Evolutionary conservation across 352 stramenopile genomes (phyloP).

Genomic region (Phytophthora pseudosyringae): DNA sequence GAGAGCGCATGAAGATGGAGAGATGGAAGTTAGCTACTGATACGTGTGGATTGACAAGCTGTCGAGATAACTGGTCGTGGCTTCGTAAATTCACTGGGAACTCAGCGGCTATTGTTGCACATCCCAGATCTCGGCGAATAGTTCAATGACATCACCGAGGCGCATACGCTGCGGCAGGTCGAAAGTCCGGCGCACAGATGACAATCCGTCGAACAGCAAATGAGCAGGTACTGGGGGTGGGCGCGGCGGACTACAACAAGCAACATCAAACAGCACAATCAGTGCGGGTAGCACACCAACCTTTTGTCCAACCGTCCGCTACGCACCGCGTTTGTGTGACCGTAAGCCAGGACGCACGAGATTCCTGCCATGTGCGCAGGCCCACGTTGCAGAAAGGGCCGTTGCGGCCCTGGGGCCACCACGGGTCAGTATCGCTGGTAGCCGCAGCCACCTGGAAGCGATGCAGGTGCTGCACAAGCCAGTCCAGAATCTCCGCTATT

Average conservation of each 20-base stretch:
- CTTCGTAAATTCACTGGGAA: conserved; percentile 25
- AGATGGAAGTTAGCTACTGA: conserved; percentile 34
- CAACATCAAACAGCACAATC: conserved; percentile 13
- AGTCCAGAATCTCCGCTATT: conserved; percentile 87
- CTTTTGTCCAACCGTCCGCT: conserved; percentile 2
- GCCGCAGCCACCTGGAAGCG: conserved; percentile 76
- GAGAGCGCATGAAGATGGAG: conserved; percentile 5
- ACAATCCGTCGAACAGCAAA: conserved; percentile 84
- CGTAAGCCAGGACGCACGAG: conserved; percentile 71
- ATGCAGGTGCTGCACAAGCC: conserved; percentile 84
- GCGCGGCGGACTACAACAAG: conserved; percentile 61
- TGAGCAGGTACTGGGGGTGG: conserved; percentile 74
- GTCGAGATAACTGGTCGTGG: conserved; percentile 24
- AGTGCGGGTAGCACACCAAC: conserved; percentile 3
- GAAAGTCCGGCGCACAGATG: conserved; percentile 86
- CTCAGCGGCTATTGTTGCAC: conserved; percentile 72
- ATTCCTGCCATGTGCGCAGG: conserved; percentile 79
- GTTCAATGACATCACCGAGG: conserved; percentile 82
- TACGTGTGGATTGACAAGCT: conserved; percentile 46
- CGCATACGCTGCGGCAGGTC: conserved; percentile 88
- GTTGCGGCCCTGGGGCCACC: conserved; percentile 89
- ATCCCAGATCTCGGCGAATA: conserved; percentile 91
- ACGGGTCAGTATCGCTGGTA: conserved; percentile 83
- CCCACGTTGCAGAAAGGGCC: conserved; percentile 88
- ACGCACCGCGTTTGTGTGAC: conserved; percentile 71